Base-by-base conservation (phyloP, 805 yeast species). In the Candida coquimbonensis region DNA sequence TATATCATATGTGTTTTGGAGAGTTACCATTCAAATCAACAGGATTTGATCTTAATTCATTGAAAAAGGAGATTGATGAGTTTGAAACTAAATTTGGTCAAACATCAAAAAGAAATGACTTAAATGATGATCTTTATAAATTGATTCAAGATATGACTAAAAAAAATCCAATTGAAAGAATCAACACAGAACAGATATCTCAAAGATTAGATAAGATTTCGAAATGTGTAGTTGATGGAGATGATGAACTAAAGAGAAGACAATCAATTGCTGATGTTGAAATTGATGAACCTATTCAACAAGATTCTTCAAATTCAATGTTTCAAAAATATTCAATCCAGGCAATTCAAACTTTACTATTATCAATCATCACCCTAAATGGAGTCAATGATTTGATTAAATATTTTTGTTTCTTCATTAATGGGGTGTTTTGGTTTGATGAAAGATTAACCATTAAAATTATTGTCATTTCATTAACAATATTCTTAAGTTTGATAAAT, bases 1-100 rank as follows among this genome's bases (percentile, higher is more conserved):
- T 87, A 44, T 80, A 84, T 58, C 87, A 75, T 59, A 60, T 88
- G 43, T 81, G 93, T 50, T 84, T 81, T 59, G 85, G 87, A 0
- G 65, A 62, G 33, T 66, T 88, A 36, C 96, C 96, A 0, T 88
- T 77, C 54, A 2, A 48, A 50, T 29, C 40, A 54, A 57, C 38
- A 7, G 47, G 43, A 1, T 46, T 49, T 39, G 31, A 53, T 41
- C 52, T 67, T 31, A 61, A 61, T 42, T 5, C 32, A 14, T 50
- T 54, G 48, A 33, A 41, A 48, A 39, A 33, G 64, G 60, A 42
- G 27, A 39, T 39, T 21, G 34, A 35, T 36, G n/a, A 27, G 8
- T 45, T 45, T 32, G 48, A 45, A 29, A 25, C 19, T 9, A 35
- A 40, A 5, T 33, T 40, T 5, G 29, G 27, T 6, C n/a, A 24